Evolutionary conservation across 2,329 filamentous ascomycete genomes (phyloP), one percentile per base, ranked within the genome.

Genomic region (Penicillium aurantiogriseum): DNA sequence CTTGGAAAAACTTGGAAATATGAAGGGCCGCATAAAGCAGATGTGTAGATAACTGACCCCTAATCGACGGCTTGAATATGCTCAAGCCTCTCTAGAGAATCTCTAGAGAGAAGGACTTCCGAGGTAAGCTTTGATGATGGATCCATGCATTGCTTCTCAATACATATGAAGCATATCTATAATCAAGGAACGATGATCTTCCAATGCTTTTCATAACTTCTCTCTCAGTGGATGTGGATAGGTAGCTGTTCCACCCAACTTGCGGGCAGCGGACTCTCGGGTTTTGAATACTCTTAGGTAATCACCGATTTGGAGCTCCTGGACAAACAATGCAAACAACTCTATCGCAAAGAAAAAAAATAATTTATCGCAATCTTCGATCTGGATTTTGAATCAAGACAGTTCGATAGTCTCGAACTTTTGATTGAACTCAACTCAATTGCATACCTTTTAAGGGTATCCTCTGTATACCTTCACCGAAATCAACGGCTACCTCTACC

Each of bases 261-360:
- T 4, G 36, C 2, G 36, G 36, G n/a, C 33, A 35, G 33, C 5
- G 11, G 31, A 33, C 11, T 3, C 15, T 44, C 19, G 33, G 49
- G 49, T 11, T 17, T 0, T 1, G 2, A 13, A 11, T 9, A 1
- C 11, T 15, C 33, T 27, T 17, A 53, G 31, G n/a, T 39, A 56
- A 50, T 54, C 50, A 54, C 17, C 5, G 3, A 51, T 25, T 4
- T 17, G 35, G 31, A 58, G 56, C 48, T 58, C 8, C 15, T 11
- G 1, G n/a, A 21, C 63, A 67, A 67, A 66, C 57, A 57, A 48
- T 63, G 60, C 62, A 65, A 65, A 65, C 62, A 38, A 29, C 39
- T 55, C 58, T 65, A 65, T 65, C 63, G 54, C 54, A 52, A 51
- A 57, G 51, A 62, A 66, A 60, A 63, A 67, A 66, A 66, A 61